phyloP scores from a whole-genome alignment of 1,139 yeast genomes.

The Yamadazyma atlantica region DNA sequence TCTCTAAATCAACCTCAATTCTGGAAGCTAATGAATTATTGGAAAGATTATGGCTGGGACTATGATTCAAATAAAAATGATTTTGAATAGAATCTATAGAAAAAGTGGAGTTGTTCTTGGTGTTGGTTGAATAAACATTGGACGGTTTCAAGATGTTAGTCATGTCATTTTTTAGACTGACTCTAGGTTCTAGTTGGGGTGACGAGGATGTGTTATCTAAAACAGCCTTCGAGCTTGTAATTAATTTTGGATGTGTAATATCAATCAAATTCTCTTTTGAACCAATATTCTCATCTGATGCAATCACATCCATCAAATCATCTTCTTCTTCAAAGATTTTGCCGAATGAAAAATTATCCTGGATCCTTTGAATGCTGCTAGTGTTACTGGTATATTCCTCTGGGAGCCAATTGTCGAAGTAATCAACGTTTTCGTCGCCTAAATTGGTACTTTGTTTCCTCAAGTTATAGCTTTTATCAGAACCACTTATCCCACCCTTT shows the following conservation, averaged over 20 bases:
- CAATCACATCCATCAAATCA: slow-evolving; percentile 4
- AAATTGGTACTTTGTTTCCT: slow-evolving; percentile 11
- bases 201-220: slow-evolving; percentile 3
- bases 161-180: neutral
- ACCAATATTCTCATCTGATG: slow-evolving; percentile 3
- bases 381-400: slow-evolving; percentile 9
- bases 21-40: neutral
- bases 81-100: neutral
- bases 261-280: slow-evolving; percentile 4
- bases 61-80: neutral
- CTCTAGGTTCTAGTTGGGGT: neutral
- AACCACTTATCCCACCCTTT: neutral
- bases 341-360: slow-evolving; percentile 6
- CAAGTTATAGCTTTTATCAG: slow-evolving; percentile 2
- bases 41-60: neutral
- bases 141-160: neutral
- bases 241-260: slow-evolving; percentile 4
- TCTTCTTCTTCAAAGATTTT: neutral
- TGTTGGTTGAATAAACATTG: neutral
- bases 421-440: slow-evolving; percentile 8
- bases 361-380: slow-evolving; percentile 7
- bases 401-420: slow-evolving; percentile 10
- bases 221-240: slow-evolving; percentile 10
- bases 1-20: slow-evolving; percentile 1
- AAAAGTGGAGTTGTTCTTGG: neutral